Conservation (phyloP, 768 basidiomycete species). For the Pleurotus citrinopileatus region DNA sequence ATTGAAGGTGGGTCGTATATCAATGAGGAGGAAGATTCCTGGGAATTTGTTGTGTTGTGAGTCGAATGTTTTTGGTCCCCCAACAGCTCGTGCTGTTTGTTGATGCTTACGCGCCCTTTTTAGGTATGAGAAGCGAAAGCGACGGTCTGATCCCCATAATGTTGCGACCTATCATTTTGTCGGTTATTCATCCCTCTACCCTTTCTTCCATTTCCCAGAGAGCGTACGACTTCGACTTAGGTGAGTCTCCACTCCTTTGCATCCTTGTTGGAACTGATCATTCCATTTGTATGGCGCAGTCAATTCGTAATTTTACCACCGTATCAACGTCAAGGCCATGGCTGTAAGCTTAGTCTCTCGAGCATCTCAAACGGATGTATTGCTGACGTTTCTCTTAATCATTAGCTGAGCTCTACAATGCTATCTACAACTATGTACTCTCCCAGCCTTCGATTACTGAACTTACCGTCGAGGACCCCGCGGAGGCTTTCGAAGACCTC, state of each 20-base stretch:
- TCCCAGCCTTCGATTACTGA: conserved; percentile 74
- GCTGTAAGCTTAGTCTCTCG: conserved; percentile 54
- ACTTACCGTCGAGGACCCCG: conserved; percentile 95
- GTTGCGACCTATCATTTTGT: conserved; percentile 82
- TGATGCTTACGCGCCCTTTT: neutral
- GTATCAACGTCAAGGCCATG: conserved; percentile 87
- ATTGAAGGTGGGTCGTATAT: conserved; percentile 97
- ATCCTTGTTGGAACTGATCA: conserved; percentile 6
- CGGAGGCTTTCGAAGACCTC: conserved; percentile 96
- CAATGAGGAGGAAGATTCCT: conserved; percentile 86
- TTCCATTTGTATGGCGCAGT: conserved; percentile 34
- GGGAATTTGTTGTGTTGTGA: conserved; percentile 90
- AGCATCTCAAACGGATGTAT: neutral
- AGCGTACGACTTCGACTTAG: conserved; percentile 83
- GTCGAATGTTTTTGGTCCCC: conserved; percentile 26
- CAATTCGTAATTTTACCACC: conserved; percentile 94
- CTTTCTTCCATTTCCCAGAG: conserved; percentile 96
- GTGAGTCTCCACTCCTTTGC: conserved; percentile 34
- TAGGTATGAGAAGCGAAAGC: conserved; percentile 84
- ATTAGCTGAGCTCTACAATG: conserved; percentile 81
- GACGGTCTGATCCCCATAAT: conserved; percentile 41
- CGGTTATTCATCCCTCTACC: conserved; percentile 92
- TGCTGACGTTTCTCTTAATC: neutral
- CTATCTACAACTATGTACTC: conserved; percentile 78
- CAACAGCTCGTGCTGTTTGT: neutral